Base-by-base conservation (phyloP, 768 basidiomycete species). In the Termitomyces heimii region DNA sequence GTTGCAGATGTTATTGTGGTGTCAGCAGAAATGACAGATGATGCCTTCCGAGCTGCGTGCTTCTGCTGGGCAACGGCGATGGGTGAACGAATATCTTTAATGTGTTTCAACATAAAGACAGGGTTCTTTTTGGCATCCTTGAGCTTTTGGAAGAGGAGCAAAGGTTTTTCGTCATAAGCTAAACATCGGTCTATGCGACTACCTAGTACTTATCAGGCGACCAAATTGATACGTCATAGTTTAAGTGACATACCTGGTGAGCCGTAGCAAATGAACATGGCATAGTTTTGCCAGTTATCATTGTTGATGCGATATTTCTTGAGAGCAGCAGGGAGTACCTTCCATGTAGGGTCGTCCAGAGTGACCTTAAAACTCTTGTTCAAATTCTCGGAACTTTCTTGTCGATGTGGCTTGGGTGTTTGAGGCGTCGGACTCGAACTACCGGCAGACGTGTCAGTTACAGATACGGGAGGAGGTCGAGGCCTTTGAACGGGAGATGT, bases 241-340 rank as follows among this genome's bases (percentile, higher is more conserved):
- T 31, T 8, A 12, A n/a, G 31, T 37, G 28, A 44, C 82, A 63
- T 67, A 94, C 95, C 93, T 53, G 94, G 78, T 53, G 88, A 87
- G 12, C 95, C 96, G 70, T 96, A 98, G 65, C 96, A 98, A 59
- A 99, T 98, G 74, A 99, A 99, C 88, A 99, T 91, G 29, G 97
- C 97, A 75, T 98, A 99, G 66, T 94, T 92, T 76, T 94, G 89
- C 97, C 97, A 99, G 70, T 92, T 95, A 62, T 98, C 97, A 63
- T 92, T 92, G 70, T 96, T 94, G 73, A 98, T 98, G 67, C 92
- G 94, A 71, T 99, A 99, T 72, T 98, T 98, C 75, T 98, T 98
- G 61, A 99, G 76, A 16, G 97, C 97, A 0, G 97, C 97, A 1
- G 97, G 97, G 16, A 99, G 77, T 22, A 99, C 97, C 68, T 98